Evolutionary conservation across 1,139 yeast species (phyloP).

Genomic region (Pichia sp.): DNA sequence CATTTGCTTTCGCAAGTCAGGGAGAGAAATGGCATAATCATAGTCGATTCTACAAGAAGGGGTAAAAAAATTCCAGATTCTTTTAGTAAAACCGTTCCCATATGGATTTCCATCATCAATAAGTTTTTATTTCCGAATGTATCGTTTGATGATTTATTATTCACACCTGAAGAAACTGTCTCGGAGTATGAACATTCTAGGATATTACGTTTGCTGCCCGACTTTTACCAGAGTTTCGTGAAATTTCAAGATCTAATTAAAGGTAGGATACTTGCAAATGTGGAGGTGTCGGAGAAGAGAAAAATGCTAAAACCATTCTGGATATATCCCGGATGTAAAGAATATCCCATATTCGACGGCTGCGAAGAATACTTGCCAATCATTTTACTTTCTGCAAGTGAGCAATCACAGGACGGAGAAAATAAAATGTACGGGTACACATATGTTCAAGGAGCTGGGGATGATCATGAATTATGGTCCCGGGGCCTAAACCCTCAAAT

Average conservation of each 20-base stretch:
- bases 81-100: constrained; percentile 77
- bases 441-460: constrained; percentile 90
- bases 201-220: constrained; percentile 47
- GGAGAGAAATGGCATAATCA: constrained; percentile 43
- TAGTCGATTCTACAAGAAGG: constrained; percentile 82
- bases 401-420: constrained; percentile 51
- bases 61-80: constrained; percentile 89
- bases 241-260: constrained; percentile 28
- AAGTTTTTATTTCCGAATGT: constrained; percentile 39
- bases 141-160: constrained; percentile 34
- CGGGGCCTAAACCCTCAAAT: constrained; percentile 46
- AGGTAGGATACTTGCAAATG: not conserved
- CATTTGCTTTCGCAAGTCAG: constrained; percentile 54
- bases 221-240: constrained; percentile 45
- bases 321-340: constrained; percentile 54
- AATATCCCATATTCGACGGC: constrained; percentile 7
- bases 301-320: constrained; percentile 59
- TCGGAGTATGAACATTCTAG: constrained; percentile 54
- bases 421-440: constrained; percentile 42
- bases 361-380: constrained; percentile 36
- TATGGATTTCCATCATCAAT: constrained; percentile 85
- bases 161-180: constrained; percentile 52
- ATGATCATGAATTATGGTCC: constrained; percentile 89
- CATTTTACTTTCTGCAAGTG: constrained; percentile 62
- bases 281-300: not conserved